These are phyloP conservation scores for Fusarium solani-melongenae DNA, from an alignment of 2,329 filamentous ascomycete genomes.

Conservation along the genomic window DNA sequence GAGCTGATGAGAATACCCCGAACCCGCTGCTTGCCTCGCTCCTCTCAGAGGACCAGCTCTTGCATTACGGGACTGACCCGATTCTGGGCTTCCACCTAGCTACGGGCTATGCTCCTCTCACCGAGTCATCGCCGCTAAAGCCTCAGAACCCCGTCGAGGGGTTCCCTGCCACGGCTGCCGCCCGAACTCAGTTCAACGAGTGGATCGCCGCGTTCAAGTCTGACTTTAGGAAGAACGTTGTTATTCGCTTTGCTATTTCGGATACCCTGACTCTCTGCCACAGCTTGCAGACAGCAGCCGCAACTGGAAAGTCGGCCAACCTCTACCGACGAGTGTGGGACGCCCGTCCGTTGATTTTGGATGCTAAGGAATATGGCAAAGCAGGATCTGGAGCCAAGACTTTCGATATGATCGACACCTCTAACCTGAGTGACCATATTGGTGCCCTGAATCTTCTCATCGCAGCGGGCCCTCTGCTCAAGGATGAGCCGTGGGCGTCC, in stretches of 20 bases:
- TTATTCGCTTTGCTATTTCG: constrained; percentile 58
- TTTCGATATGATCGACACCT: constrained; percentile 69
- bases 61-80: constrained; percentile 64
- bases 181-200: constrained; percentile 57
- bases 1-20: constrained; percentile 33
- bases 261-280: constrained; percentile 65
- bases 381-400: constrained; percentile 48
- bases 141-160: constrained; percentile 21
- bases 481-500: constrained; percentile 54
- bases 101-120: constrained; percentile 54
- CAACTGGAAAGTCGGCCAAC: constrained; percentile 48
- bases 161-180: constrained; percentile 47
- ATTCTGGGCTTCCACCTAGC: constrained; percentile 68
- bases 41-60: constrained; percentile 47
- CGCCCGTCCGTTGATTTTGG: constrained; percentile 53
- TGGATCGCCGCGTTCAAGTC: constrained; percentile 57
- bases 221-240: constrained; percentile 43
- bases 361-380: constrained; percentile 53
- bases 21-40: constrained; percentile 60
- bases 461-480: constrained; percentile 60
- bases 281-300: constrained; percentile 57
- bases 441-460: constrained; percentile 53
- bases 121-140: constrained; percentile 53
- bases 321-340: constrained; percentile 57
- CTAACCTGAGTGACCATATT: constrained; percentile 55